Percentiles rank a stretch among this genome's conserved stretches.
Conservation (phyloP, 768 basidiomycete genomes). For the Rubroboletus pulcherrimus region DNA sequence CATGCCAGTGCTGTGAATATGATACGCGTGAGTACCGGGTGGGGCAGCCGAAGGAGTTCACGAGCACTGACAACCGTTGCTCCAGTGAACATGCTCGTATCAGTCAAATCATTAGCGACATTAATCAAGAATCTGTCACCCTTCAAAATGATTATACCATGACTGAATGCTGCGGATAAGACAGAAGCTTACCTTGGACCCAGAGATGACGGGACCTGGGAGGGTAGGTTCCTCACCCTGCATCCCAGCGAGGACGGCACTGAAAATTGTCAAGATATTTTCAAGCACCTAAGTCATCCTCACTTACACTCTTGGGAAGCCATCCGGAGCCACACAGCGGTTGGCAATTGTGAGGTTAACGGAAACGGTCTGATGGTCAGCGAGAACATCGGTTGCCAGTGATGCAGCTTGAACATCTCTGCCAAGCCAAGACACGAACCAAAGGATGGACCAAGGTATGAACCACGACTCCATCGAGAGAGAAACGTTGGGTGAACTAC, state of each 20-base stretch:
- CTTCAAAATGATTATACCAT: not conserved
- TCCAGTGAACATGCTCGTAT: conserved; percentile 18
- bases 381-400: not conserved
- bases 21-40: not conserved
- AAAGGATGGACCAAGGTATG: not conserved
- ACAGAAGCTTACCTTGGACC: conserved; percentile 29
- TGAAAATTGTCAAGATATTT: conserved; percentile 4
- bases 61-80: conserved; percentile 22
- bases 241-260: conserved; percentile 36
- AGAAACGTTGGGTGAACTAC: not conserved
- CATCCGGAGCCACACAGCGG: conserved; percentile 10
- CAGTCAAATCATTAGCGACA: conserved; percentile 15
- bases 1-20: conserved; percentile 27
- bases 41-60: not conserved
- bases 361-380: not conserved
- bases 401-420: not conserved
- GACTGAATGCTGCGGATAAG: not conserved
- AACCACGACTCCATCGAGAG: not conserved
- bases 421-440: not conserved
- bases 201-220: conserved; percentile 40
- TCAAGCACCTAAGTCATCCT: not conserved
- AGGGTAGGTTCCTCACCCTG: conserved; percentile 22
- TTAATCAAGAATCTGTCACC: conserved; percentile 20
- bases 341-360: conserved; percentile 1
- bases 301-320: conserved; percentile 11